Evolutionary conservation across 2,329 filamentous ascomycete genomes (phyloP), one percentile per base, ranked within the genome.

Genomic region (Fonsecaea nubica): DNA sequence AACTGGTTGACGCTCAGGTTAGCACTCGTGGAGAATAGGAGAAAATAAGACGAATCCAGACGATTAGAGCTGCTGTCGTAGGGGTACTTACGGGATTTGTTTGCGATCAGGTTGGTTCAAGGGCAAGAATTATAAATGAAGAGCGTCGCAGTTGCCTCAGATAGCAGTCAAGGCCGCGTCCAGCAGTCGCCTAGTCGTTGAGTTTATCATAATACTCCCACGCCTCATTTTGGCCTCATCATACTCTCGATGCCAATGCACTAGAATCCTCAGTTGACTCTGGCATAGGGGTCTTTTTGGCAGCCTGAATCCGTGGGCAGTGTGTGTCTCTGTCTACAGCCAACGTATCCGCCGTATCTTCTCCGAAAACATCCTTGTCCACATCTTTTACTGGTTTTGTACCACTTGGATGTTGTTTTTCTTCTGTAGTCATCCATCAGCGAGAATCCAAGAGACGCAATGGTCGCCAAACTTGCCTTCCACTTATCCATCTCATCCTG

Each of bases 401-500:
- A 82, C 80, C 48, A 82, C 80, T 70, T 82, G 80, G 50, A 82
- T 79, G 66, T 82, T 82, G 72, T 82, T 80, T 75, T 82, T 82
- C 69, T 81, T 82, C 81, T 82, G 68, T 71, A 71, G 30, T 12
- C 38, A n/a, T 25, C 18, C 18, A 56, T 70, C 40, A 58, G 33
- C 38, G 38, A 25, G n/a, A 9, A 6, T 55, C 15, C 45, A 63
- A 38, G 12, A 54, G 36, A 42, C 12, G 54, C 32, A 35, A 13
- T 53, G 48, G 54, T 30, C 18, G 5, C 21, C 10, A 12, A 33
- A 76, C 88, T 65, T 81, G 96, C 94, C 92, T 99, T 99, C 95
- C 95, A 99, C 79, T 90, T 93, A 78, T 99, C 94, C 84, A 99
- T 87, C 77, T 99, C 95, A 50, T 92, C 89, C 79, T 99, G 93